Conservation (phyloP, 2,329 filamentous ascomycete genomes). For the Knufia petricola region DNA sequence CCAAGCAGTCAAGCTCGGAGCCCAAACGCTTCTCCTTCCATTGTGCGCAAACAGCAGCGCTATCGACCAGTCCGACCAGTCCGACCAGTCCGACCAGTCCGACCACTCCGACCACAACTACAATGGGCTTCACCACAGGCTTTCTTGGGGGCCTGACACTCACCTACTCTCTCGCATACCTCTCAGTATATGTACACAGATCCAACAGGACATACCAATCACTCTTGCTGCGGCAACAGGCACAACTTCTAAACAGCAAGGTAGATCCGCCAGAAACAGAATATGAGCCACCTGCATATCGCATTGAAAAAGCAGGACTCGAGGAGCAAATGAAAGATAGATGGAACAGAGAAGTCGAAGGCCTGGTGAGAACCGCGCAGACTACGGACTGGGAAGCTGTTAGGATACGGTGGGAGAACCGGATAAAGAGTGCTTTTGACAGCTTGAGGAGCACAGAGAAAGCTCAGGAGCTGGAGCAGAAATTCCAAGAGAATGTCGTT, state of each 20-base stretch:
- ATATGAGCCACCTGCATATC: slow-evolving; percentile 22
- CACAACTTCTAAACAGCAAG: slow-evolving; percentile 33
- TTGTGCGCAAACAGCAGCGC: too few species aligned
- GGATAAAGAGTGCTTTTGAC: slow-evolving; percentile 12
- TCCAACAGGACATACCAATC: slow-evolving; percentile 49
- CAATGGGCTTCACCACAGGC: slow-evolving; percentile 64
- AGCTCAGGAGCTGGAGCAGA: slow-evolving; percentile 14
- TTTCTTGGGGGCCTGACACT: slow-evolving; percentile 70
- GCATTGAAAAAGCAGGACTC: slow-evolving; percentile 45
- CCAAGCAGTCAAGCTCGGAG: too few species aligned
- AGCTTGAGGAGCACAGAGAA: slow-evolving; percentile 7
- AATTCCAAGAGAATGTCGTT: slow-evolving; percentile 12
- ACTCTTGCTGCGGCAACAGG: slow-evolving; percentile 36
- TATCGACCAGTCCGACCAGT: too few species aligned
- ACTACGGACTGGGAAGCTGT: slow-evolving; percentile 48
- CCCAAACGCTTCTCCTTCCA: too few species aligned
- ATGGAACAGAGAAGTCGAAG: slow-evolving; percentile 67
- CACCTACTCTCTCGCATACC: slow-evolving; percentile 63
- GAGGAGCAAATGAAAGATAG: slow-evolving; percentile 62
- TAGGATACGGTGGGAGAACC: slow-evolving; percentile 15
- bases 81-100: too few species aligned
- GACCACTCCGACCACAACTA: slow-evolving; percentile 7
- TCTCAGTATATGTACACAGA: slow-evolving; percentile 60
- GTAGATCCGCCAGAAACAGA: slow-evolving; percentile 26
- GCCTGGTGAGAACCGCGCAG: slow-evolving; percentile 57